A percentile compares a stretch with the other conserved stretches of the same genome.
These are phyloP conservation scores for Suillus paluster DNA, from an alignment of 768 basidiomycete species.

Conservation along the genomic window DNA sequence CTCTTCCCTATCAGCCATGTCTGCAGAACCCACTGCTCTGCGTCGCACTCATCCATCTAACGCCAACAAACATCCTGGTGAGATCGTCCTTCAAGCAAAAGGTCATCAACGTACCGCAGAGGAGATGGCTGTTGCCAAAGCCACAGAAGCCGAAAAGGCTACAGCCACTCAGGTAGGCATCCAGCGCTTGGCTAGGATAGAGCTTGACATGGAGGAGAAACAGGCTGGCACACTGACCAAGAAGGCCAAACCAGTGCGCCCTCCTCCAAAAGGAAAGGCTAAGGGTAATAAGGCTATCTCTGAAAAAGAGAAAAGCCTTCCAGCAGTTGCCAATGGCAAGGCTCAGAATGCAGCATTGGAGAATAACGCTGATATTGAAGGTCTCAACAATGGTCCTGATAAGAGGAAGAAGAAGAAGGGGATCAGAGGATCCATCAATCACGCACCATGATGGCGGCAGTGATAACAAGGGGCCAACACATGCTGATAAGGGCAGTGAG, in stretches of 20 bases:
- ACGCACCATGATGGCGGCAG: too few relatives aligned
- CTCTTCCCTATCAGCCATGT: not conserved
- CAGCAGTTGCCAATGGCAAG: too few relatives aligned
- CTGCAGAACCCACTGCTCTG: not conserved
- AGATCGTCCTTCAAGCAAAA: conserved; percentile 4
- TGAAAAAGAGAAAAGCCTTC: too few relatives aligned
- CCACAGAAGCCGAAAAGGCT: not conserved
- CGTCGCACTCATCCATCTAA: conserved; percentile 5
- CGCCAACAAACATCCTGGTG: conserved; percentile 8
- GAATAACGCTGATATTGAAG: too few relatives aligned
- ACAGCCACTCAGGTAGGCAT: not conserved
- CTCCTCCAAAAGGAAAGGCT: conserved; percentile 4
- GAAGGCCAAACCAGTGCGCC: conserved; percentile 1
- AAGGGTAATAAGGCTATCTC: not conserved
- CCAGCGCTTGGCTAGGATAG: conserved; percentile 5
- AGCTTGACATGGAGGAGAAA: conserved; percentile 6
- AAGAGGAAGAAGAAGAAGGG: not conserved
- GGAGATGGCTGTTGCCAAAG: conserved; percentile 12
- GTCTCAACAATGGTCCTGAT: too few relatives aligned
- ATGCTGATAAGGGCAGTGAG: not conserved
- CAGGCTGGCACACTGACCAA: not conserved
- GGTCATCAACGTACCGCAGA: conserved; percentile 7
- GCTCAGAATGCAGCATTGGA: too few relatives aligned
- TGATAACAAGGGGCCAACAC: too few relatives aligned
- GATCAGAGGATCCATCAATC: not conserved